Conservation (phyloP, 306 rosid genomes). For the Dalbergia cultrata region DNA sequence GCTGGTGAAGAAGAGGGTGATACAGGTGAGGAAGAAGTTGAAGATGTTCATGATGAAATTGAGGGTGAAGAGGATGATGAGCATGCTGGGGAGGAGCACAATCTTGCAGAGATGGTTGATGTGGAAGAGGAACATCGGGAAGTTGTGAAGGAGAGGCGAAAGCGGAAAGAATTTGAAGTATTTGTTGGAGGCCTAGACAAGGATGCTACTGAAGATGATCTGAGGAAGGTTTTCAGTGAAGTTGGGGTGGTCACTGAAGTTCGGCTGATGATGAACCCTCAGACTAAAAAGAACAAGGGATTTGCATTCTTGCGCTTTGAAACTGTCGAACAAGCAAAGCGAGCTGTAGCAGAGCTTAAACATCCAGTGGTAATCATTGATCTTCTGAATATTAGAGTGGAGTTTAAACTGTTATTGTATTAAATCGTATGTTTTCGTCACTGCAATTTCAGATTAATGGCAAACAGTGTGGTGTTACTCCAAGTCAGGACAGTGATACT, state of each 20-base stretch:
- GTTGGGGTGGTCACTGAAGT: constrained; percentile 93
- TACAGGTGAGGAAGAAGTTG: constrained; percentile 78
- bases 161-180: constrained; percentile 93
- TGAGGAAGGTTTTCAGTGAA: constrained; percentile 75
- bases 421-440: constrained; percentile 49
- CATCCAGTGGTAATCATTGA: constrained; percentile 82
- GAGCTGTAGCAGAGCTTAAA: constrained; percentile 82
- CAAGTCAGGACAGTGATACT: constrained; percentile 98
- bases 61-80: constrained; percentile 86
- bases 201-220: constrained; percentile 90
- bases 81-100: constrained; percentile 69
- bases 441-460: constrained; percentile 91
- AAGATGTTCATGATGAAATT: constrained; percentile 77
- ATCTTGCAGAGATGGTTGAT: constrained; percentile 67
- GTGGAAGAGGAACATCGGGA: constrained; percentile 89
- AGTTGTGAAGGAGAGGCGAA: constrained; percentile 89
- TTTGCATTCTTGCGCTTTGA: constrained; percentile 97
- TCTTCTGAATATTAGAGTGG: constrained; percentile 47
- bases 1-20: constrained; percentile 86
- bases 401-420: constrained; percentile 36
- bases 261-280: constrained; percentile 96
- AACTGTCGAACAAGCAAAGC: constrained; percentile 88
- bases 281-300: constrained; percentile 94
- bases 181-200: constrained; percentile 98
- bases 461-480: constrained; percentile 94